These are phyloP conservation scores for Leccinellum albellum DNA, from an alignment of 768 basidiomycete species.

Conservation along the genomic window DNA sequence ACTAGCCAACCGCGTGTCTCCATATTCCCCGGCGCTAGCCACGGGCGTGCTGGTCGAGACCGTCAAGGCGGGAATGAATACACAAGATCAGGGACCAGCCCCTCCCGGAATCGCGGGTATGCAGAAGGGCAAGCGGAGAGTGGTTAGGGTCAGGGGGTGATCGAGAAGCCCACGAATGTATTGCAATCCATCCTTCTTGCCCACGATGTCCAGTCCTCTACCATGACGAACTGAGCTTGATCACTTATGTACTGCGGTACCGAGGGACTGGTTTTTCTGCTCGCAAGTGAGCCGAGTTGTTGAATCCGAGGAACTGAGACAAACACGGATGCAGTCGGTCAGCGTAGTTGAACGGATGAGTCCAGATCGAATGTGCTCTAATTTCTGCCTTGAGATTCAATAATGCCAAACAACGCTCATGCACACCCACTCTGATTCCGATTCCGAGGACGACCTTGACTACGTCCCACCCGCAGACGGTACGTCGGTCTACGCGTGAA, in stretches of 20 bases:
- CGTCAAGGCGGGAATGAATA: conserved; percentile 82
- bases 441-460: conserved; percentile 62
- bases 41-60: conserved; percentile 78
- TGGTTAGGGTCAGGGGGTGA: conserved; percentile 67
- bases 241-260: too few relatives aligned
- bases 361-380: too few relatives aligned
- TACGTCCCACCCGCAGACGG: conserved; percentile 55
- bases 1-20: conserved; percentile 68
- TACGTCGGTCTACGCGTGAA: conserved; percentile 10
- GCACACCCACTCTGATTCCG: conserved; percentile 50
- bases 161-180: conserved; percentile 17
- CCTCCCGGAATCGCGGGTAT: conserved; percentile 29
- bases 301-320: too few relatives aligned
- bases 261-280: too few relatives aligned
- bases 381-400: conserved; percentile 18
- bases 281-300: too few relatives aligned
- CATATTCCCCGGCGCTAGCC: conserved; percentile 75
- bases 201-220: too few relatives aligned
- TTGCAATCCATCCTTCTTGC: conserved; percentile 1
- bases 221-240: too few relatives aligned
- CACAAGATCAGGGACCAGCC: conserved; percentile 46
- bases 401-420: conserved; percentile 26
- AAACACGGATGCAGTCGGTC: too few relatives aligned
- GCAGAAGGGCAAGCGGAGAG: conserved; percentile 78
- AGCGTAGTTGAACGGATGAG: too few relatives aligned